Base-by-base conservation (phyloP, 352 stramenopile species). In the Phytophthora pini region DNA sequence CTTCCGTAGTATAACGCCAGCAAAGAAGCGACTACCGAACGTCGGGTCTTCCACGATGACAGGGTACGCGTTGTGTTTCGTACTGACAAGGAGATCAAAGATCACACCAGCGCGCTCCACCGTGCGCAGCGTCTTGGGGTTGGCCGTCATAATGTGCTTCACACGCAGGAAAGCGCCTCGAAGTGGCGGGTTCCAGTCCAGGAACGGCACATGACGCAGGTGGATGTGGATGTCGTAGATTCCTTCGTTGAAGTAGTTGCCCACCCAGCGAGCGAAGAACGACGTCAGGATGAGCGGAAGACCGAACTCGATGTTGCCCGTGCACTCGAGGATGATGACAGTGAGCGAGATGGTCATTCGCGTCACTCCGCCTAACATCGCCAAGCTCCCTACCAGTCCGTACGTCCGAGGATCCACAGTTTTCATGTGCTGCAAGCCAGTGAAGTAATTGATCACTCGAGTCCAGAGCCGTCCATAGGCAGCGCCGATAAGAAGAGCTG, bases 221-320 rank as follows among this genome's bases (percentile, higher is more conserved):
- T 98, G 89, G 66, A 99, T 99, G 63, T 99, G 96, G 59, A 99
- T 99, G 73, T 99, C 97, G 82, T 99, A 99, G 44, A 99, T 92
- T 17, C 96, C 97, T 74, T 99, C 95, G 72, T 99, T 99, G 74
- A 99, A 99, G 40, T 98, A 89, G 77, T 99, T 99, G 24, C 97
- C 97, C 22, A 98, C 97, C 81, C 97, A 98, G 34, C 97, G 82
- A 48, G 97, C 97, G 11, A 97, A 92, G 79, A 99, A 98, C 5
- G 99, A 86, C 20, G 96, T 98, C 51, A 99, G 79, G 82, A 99
- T 99, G 12, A 99, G 77, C 32, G 97, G 97, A 1, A 99, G 81
- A 4, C 98, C 93, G 71, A 98, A 99, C 79, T 99, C 93, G 54
- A 99, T 96, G 76, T 99, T 98, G 52, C 97, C 97, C 39, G 98